Evolutionary conservation across 805 yeast genomes (phyloP).

Genomic region (Kodamaea leandrae): DNA sequence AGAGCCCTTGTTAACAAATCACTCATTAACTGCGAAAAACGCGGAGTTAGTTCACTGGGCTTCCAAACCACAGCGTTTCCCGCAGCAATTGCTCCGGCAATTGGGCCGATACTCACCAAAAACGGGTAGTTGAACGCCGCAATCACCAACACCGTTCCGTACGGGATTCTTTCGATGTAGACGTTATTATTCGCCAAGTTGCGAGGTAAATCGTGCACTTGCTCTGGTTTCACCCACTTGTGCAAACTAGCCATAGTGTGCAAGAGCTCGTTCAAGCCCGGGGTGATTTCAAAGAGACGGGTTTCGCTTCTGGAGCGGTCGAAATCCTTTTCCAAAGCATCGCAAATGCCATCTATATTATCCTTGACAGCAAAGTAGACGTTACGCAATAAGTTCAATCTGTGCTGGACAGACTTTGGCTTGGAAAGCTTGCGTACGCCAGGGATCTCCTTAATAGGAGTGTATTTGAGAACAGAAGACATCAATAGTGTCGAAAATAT

Average conservation of each 20-base stretch:
- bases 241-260: conserved; percentile 58
- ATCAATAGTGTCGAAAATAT: no score
- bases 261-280: conserved; percentile 52
- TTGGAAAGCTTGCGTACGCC: conserved; percentile 42
- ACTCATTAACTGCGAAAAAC: conserved; percentile 56
- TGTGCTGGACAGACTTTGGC: conserved; percentile 49
- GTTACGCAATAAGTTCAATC: conserved; percentile 64
- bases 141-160: conserved; percentile 71
- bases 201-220: conserved; percentile 37
- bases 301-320: conserved; percentile 65
- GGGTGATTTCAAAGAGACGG: conserved; percentile 52
- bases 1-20: conserved; percentile 50
- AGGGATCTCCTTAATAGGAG: conserved; percentile 51
- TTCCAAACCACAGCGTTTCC: conserved; percentile 81
- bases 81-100: conserved; percentile 78
- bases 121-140: conserved; percentile 84
- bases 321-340: conserved; percentile 66
- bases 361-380: conserved; percentile 64
- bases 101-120: conserved; percentile 57
- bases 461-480: conserved; percentile 35
- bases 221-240: conserved; percentile 57
- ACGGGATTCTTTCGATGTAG: conserved; percentile 37
- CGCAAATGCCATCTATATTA: conserved; percentile 50
- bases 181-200: conserved; percentile 28
- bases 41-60: conserved; percentile 71